Percentiles rank a stretch among this genome's conserved stretches.
phyloP scores from a whole-genome alignment of 2,329 filamentous ascomycete genomes.

The Penicillium sclerotigenum region DNA sequence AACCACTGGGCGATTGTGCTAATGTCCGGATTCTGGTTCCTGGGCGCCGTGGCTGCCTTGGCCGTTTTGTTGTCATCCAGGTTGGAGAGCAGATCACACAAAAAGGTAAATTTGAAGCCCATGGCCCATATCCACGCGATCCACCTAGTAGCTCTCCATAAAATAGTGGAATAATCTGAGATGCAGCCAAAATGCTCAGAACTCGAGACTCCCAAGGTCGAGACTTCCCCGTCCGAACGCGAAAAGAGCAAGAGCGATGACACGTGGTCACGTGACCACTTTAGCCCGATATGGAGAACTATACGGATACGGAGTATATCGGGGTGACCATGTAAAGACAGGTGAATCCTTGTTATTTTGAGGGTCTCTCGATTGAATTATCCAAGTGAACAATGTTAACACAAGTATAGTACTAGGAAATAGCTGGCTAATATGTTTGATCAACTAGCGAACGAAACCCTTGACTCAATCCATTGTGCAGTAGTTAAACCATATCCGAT shows the following conservation, averaged over 20 bases:
- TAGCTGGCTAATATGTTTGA: background rate
- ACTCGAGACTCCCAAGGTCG: background rate
- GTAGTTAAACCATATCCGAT: conserved; percentile 11
- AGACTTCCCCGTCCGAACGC: background rate
- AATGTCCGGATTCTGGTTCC: conserved; percentile 34
- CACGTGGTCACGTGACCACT: conserved; percentile 6
- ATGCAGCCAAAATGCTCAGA: background rate
- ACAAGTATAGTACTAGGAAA: background rate
- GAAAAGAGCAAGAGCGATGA: background rate
- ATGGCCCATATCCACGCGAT: conserved; percentile 21
- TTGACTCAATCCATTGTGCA: background rate
- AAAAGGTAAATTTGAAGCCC: conserved; percentile 58
- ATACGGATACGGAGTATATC: background rate
- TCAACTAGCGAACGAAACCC: background rate
- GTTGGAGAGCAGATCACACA: conserved; percentile 71
- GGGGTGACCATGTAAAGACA: background rate
- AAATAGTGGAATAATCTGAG: background rate
- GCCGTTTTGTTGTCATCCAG: conserved; percentile 53
- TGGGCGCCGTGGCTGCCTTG: conserved; percentile 33
- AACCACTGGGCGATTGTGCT: conserved; percentile 67
- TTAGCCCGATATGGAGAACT: background rate
- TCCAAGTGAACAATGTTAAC: no score
- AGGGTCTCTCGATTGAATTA: no score
- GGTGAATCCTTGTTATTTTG: background rate
- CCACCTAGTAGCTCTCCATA: background rate